Evolutionary conservation across 2,329 filamentous ascomycete species (phyloP), one percentile per base, ranked within the genome.

Genomic region (Hymenoscyphus infarciens): DNA sequence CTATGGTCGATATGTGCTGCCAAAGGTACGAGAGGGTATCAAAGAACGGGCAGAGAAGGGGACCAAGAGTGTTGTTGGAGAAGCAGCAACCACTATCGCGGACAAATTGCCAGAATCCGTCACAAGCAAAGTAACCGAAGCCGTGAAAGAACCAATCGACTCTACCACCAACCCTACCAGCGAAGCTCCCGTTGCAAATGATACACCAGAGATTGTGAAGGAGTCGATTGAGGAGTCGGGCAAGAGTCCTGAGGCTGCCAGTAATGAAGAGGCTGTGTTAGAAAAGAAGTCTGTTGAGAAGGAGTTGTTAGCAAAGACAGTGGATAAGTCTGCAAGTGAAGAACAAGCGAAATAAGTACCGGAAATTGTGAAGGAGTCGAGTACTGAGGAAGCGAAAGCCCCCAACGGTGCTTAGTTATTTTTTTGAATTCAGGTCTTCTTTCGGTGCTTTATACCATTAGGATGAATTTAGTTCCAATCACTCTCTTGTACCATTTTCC

Each of bases 281-380:
- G 90, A 93, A 70, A 95, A 95, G 83, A 85, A 84, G 74, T 82
- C 80, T 11, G 81, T 92, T 4, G 91, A 96, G 78, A 76, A 84
- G 29, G 89, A 96, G 77, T 80, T 96, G 8, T 79, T 92, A 56
- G 39, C 4, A 45, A 45, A n/a, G 16, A 81, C 85, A 67, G 84
- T 89, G 74, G 81, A 87, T 64, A 80, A 82, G 74, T 73, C 76
- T 15, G 68, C 39, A 45, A 35, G 33, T 35, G 33, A 35, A 7
- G 16, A 45, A 45, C 16, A 22, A 13, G n/a, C 42, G 7, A 22
- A 49, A 49, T 19, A 49, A 22, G n/a, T 22, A 22, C 42, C 42
- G 7, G 42, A 22, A 22, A 11, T 25, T 25, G 42, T 22, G 42
- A 22, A 49, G 42, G 42, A 49, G 42, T 11, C 33, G 13, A 35